Evolutionary conservation across 257 asterid species (phyloP).

Genomic region (Galeopsis tetrahit): DNA sequence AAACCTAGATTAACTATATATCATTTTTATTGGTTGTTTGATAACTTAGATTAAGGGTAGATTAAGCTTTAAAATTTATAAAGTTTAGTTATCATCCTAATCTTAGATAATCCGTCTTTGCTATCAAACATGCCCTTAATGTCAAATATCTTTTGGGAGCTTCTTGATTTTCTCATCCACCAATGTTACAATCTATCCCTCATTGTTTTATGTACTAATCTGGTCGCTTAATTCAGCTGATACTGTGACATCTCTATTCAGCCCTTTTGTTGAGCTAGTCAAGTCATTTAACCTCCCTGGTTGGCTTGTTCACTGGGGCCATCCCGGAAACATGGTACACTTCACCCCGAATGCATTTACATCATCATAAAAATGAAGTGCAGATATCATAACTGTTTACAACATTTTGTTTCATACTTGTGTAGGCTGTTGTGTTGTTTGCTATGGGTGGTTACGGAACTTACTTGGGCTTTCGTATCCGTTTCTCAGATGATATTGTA

Average conservation of each 20-base stretch:
- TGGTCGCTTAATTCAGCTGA: constrained; percentile 54
- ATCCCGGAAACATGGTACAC: constrained; percentile 91
- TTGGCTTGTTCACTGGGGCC: constrained; percentile 99
- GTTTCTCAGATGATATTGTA: constrained; percentile 77
- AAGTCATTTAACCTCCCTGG: constrained; percentile 76
- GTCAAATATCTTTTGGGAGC: not conserved
- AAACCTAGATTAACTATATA: no score
- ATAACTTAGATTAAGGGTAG: no score
- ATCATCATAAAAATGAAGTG: not conserved
- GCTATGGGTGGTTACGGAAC: constrained; percentile 99
- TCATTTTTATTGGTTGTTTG: no score
- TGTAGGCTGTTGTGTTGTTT: constrained; percentile 89
- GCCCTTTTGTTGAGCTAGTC: constrained; percentile 72
- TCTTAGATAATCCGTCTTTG: no score
- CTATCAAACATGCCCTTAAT: no score
- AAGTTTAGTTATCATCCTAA: no score
- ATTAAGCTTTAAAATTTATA: no score
- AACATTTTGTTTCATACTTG: not conserved
- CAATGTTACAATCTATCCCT: not conserved
- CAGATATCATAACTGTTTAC: not conserved
- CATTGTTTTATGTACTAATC: constrained; percentile 15
- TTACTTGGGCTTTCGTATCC: constrained; percentile 86
- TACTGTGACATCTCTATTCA: constrained; percentile 63
- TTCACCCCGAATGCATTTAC: not conserved
- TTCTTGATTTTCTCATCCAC: not conserved